Evolutionary conservation across 257 asterid species (phyloP).

Genomic region (Capsicum pubescens): DNA sequence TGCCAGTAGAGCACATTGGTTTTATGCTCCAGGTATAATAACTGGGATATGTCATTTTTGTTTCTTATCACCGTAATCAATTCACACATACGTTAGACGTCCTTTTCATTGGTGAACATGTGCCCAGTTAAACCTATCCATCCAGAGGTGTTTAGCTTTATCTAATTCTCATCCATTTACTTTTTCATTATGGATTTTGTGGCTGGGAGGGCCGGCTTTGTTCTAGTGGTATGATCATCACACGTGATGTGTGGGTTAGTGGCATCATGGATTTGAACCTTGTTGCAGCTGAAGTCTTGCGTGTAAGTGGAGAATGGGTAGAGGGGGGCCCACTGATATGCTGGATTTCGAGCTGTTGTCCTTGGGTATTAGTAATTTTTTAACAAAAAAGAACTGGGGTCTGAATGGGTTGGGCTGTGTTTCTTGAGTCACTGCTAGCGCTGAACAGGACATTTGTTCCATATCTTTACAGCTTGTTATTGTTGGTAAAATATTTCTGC

Average conservation of each 20-base stretch:
- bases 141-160: slow-evolving; percentile 14
- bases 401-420: background rate
- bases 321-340: background rate
- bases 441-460: background rate
- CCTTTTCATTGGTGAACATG: background rate
- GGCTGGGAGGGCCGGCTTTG: background rate
- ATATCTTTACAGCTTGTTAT: background rate
- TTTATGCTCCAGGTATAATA: slow-evolving; percentile 45
- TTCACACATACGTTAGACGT: background rate
- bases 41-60: background rate
- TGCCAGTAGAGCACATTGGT: slow-evolving; percentile 56
- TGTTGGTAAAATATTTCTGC: background rate
- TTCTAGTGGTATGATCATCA: background rate
- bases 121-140: background rate
- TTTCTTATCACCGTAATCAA: background rate
- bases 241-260: background rate
- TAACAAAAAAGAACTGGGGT: background rate
- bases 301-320: background rate
- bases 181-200: background rate
- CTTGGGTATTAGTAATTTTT: background rate
- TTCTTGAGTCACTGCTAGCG: background rate
- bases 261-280: slow-evolving; percentile 13
- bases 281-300: background rate
- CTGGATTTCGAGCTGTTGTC: background rate
- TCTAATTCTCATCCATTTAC: background rate